phyloP scores from a whole-genome alignment of 176 grass and related monocot genomes.

The Olyra latifolia region DNA sequence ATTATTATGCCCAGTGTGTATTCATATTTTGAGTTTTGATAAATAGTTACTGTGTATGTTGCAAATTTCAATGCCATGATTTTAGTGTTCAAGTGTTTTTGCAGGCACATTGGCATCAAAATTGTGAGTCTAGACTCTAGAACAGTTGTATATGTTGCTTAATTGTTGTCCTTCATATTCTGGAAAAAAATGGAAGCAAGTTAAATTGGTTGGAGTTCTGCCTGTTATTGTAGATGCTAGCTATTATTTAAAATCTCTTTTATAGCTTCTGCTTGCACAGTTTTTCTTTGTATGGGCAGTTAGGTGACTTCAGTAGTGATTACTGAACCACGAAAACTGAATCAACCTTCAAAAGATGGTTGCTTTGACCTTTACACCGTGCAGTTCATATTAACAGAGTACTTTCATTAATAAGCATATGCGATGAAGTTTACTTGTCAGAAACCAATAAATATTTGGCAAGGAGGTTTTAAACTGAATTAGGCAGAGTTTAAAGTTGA shows the following conservation, averaged over 20 bases:
- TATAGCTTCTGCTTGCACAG: conserved; percentile 2
- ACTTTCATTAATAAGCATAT: background rate
- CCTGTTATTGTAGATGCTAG: background rate
- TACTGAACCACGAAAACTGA: background rate
- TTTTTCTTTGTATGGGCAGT: background rate
- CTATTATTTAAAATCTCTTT: background rate
- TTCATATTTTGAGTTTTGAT: background rate
- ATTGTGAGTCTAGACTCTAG: background rate
- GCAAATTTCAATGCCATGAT: background rate
- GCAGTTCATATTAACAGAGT: background rate
- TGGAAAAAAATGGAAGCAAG: background rate
- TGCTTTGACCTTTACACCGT: background rate
- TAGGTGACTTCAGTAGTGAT: background rate
- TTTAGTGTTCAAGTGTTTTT: background rate
- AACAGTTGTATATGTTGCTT: background rate
- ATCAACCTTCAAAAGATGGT: background rate
- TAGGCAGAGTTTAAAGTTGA: background rate
- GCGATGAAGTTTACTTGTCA: background rate
- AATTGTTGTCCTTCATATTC: background rate
- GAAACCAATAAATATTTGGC: background rate
- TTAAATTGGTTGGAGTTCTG: background rate
- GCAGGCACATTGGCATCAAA: background rate
- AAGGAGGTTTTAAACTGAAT: background rate
- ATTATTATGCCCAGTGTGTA: background rate
- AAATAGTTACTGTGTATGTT: background rate